Conservation (phyloP, 1,139 yeast species). For the Sugiyamaella japonica region DNA sequence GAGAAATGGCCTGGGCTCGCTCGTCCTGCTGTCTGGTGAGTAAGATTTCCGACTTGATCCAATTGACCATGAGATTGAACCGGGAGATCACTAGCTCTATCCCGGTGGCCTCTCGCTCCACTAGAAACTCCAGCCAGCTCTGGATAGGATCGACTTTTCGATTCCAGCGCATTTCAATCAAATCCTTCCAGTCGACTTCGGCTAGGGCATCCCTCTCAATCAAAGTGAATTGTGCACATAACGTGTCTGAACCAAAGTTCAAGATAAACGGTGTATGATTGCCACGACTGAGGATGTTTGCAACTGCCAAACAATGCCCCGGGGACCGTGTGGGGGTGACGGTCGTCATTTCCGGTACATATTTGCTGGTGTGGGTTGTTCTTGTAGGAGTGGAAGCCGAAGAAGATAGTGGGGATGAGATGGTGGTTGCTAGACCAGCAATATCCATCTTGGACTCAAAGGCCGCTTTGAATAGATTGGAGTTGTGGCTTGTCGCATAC, state of each 20-base stretch:
- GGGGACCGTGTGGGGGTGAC: not conserved
- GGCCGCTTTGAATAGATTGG: conserved; percentile 28
- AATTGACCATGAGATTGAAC: conserved; percentile 80
- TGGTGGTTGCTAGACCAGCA: conserved; percentile 18
- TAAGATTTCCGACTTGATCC: conserved; percentile 87
- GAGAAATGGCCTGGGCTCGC: conserved; percentile 65
- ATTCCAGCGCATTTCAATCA: conserved; percentile 76
- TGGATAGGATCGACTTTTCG: conserved; percentile 65
- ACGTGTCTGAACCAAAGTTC: conserved; percentile 60
- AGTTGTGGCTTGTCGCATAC: conserved; percentile 21
- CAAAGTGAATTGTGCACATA: conserved; percentile 79
- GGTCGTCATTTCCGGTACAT: too few relatives aligned
- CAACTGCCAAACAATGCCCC: conserved; percentile 17
- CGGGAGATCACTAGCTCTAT: conserved; percentile 83
- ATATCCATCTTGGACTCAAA: conserved; percentile 27
- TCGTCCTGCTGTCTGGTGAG: conserved; percentile 61
- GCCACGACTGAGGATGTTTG: conserved; percentile 20
- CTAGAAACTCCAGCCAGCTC: conserved; percentile 81
- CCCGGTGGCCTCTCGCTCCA: conserved; percentile 62
- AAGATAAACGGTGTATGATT: conserved; percentile 79
- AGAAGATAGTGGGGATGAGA: conserved; percentile 3
- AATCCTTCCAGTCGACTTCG: conserved; percentile 91
- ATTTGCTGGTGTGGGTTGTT: too few relatives aligned
- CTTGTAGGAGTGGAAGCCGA: not conserved
- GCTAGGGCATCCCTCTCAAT: conserved; percentile 81